Base-by-base conservation (phyloP, 208 protist genomes). In the Zelonia costaricensis region DNA sequence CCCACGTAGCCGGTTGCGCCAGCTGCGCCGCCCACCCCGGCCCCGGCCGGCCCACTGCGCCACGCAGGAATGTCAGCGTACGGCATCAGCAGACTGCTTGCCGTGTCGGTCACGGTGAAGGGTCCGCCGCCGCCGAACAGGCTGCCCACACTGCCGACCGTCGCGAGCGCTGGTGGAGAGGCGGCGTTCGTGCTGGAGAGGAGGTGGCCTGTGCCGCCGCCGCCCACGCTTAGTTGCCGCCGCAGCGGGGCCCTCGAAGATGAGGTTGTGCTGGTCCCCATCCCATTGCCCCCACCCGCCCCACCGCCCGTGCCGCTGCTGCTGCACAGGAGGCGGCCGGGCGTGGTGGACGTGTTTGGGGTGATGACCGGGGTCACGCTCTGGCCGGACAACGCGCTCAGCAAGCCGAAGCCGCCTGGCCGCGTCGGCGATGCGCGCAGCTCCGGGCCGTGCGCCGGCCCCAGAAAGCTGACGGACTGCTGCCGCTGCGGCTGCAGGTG, bases 61-160 rank as follows among this genome's bases (percentile, higher is more conserved):
- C 54, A 66, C 6, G 40, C 13, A 3, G 60, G 60, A 10, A 84
- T 69, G 16, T 82, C 75, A 20, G 31, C 47, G 69, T 80, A 82
- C 18, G 78, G 70, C 46, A 82, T 42, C 6, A 80, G 70, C 45
- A 80, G 62, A 46, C 62, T 74, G 30, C 30, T 62, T 39, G 61
- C 65, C 10, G 56, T 56, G 48, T 66, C 57, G 0, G 57, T 56
- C 20, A 39, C 39, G 18, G 51, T 52, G 47, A 59, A 58, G 40
- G 45, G 23, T 0, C 10, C 15, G 15, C 31, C 35, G 28, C 18
- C 22, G 22, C 56, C 46, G 30, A 61, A 15, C 31, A 70, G 23
- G 40, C 39, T 64, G 30, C 40, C 64, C 20, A 38, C 30, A 27
- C 64, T 63, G 23, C 56, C 56, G 15, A 18, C 4, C 33, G 43